Evolutionary conservation across 257 asterid species (phyloP).

Genomic region (Petrea volubilis): DNA sequence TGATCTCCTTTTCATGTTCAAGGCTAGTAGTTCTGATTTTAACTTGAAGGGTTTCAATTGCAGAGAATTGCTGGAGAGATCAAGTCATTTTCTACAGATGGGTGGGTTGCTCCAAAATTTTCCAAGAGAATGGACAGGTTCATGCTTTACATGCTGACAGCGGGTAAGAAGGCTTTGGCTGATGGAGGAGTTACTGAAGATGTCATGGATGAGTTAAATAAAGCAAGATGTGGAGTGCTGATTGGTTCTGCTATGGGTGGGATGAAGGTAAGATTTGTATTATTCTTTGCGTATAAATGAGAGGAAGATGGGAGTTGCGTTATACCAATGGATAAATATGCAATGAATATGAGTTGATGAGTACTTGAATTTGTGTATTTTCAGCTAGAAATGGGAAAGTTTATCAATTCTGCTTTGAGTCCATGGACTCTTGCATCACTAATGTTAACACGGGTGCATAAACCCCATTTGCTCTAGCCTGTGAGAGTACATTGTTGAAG

Average conservation of each 20-base stretch:
- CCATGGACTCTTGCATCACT: too few species aligned
- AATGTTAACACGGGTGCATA: slow-evolving; percentile 6
- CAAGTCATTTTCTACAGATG: slow-evolving; percentile 85
- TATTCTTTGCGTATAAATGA: slow-evolving; percentile 8
- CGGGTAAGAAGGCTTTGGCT: slow-evolving; percentile 92
- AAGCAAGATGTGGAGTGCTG: slow-evolving; percentile 82
- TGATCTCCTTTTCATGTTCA: slow-evolving; percentile 5
- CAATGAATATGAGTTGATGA: not conserved
- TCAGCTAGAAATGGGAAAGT: not conserved
- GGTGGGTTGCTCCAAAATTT: slow-evolving; percentile 93
- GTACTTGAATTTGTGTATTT: not conserved
- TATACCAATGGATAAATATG: slow-evolving; percentile 8
- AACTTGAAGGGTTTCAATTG: slow-evolving; percentile 25
- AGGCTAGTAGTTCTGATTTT: slow-evolving; percentile 26
- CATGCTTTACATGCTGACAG: slow-evolving; percentile 97
- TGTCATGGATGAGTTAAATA: slow-evolving; percentile 66
- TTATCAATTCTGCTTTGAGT: not conserved
- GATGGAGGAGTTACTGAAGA: slow-evolving; percentile 86
- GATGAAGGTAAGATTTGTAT: slow-evolving; percentile 65
- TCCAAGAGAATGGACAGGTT: slow-evolving; percentile 91
- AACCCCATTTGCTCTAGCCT: not conserved
- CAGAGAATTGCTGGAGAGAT: slow-evolving; percentile 99
- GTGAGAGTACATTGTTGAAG: not conserved
- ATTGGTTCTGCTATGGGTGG: slow-evolving; percentile 99
- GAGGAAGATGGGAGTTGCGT: not conserved